Percentiles rank a stretch among this genome's conserved stretches.
Evolutionary conservation across 129 eudicot species (phyloP).

Genomic region (Flaveria linearis): DNA sequence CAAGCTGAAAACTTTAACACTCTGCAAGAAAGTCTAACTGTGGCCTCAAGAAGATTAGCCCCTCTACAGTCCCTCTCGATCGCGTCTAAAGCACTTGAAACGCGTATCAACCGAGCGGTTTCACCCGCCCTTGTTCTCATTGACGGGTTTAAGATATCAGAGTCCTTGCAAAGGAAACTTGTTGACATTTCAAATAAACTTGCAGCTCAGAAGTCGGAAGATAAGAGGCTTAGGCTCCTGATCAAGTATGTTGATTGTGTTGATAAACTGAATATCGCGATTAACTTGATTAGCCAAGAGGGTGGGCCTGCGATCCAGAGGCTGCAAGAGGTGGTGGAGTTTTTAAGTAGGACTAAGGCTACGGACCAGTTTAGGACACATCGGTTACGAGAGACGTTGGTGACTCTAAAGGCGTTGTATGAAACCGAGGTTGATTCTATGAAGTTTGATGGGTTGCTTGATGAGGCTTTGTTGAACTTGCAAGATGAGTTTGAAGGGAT

Average conservation of each 20-base stretch:
- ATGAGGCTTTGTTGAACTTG: constrained; percentile 73
- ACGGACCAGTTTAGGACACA: constrained; percentile 72
- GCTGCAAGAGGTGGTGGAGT: constrained; percentile 91
- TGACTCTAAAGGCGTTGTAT: constrained; percentile 57
- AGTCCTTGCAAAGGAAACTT: constrained; percentile 58
- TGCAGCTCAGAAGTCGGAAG: constrained; percentile 32
- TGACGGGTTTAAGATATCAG: constrained; percentile 62
- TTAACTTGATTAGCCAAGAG: constrained; percentile 57
- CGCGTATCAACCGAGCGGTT: constrained; percentile 75
- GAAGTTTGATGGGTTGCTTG: constrained; percentile 83
- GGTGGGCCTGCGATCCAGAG: constrained; percentile 79
- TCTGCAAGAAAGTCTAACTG: constrained; percentile 46
- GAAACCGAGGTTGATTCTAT: constrained; percentile 75
- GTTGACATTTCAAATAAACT: constrained; percentile 50
- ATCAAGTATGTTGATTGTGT: constrained; percentile 69
- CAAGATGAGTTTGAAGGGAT: constrained; percentile 79
- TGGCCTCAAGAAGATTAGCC: constrained; percentile 62
- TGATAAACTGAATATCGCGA: constrained; percentile 52
- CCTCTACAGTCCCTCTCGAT: constrained; percentile 76
- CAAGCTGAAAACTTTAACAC: constrained; percentile 43
- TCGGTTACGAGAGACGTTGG: constrained; percentile 65
- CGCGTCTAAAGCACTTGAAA: constrained; percentile 67
- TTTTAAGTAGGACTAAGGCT: constrained; percentile 83
- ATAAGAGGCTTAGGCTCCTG: constrained; percentile 46
- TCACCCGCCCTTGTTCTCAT: constrained; percentile 73